Percentiles rank a stretch among this genome's conserved stretches.
These are phyloP conservation scores for Hemerocallis citrina DNA, from an alignment of 106 monocot species.

Conservation along the genomic window DNA sequence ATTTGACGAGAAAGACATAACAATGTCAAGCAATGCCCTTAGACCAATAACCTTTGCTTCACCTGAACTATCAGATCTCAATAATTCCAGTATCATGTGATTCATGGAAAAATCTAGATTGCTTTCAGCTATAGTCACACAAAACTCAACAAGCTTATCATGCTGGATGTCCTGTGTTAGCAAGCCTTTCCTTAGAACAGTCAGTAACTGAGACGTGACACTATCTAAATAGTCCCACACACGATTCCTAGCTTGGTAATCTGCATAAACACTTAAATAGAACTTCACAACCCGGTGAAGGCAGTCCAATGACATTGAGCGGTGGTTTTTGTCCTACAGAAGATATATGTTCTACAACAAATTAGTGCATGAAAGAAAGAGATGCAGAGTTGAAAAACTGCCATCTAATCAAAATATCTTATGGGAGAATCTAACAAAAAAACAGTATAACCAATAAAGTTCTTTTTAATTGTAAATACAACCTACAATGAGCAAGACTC, in stretches of 20 bases:
- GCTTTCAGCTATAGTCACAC: slow-evolving; percentile 90
- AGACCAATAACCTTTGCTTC: slow-evolving; percentile 98
- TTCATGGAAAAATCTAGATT: slow-evolving; percentile 95
- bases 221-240: slow-evolving; percentile 99
- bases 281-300: slow-evolving; percentile 93
- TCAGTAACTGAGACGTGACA: slow-evolving; percentile 89
- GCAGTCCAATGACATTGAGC: slow-evolving; percentile 98
- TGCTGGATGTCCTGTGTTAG: slow-evolving; percentile 94
- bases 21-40: slow-evolving; percentile 85
- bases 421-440: slow-evolving; percentile 1
- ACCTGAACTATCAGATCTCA: slow-evolving; percentile 73
- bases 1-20: slow-evolving; percentile 76
- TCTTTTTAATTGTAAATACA: not conserved
- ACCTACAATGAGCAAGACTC: slow-evolving; percentile 8
- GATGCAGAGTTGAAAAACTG: not conserved
- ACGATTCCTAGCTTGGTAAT: slow-evolving; percentile 57
- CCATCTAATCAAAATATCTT: not conserved
- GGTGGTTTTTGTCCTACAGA: slow-evolving; percentile 92
- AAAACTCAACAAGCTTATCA: slow-evolving; percentile 98
- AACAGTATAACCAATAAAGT: not conserved
- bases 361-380: not conserved
- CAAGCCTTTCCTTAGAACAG: slow-evolving; percentile 76
- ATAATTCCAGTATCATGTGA: slow-evolving; percentile 89
- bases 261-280: slow-evolving; percentile 86
- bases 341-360: not conserved